phyloP scores from a whole-genome alignment of 768 basidiomycete genomes.

The Naganishia randhawae region DNA sequence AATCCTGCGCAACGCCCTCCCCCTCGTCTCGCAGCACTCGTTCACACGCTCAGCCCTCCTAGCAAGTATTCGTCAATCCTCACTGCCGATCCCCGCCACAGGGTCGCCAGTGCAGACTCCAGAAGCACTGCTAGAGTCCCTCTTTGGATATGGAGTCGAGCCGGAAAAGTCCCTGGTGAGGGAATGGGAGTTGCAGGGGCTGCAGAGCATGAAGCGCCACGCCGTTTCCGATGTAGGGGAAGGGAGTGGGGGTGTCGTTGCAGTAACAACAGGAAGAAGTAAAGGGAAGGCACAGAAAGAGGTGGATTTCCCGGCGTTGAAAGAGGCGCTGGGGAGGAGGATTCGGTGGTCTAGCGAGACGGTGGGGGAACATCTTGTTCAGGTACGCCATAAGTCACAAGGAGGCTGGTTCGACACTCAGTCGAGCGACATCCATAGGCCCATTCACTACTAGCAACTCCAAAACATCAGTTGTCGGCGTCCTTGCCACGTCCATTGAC shows the following conservation, averaged over 20 bases:
- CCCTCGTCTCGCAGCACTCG: background rate
- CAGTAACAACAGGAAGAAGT: background rate
- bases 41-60: conserved; percentile 13
- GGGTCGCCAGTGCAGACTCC: background rate
- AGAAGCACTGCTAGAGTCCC: background rate
- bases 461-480: background rate
- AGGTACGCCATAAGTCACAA: too few relatives aligned
- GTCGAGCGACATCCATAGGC: background rate
- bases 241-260: background rate
- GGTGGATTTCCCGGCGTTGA: conserved; percentile 13
- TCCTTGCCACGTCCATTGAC: background rate
- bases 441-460: conserved; percentile 3
- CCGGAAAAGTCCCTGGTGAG: conserved; percentile 12
- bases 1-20: background rate
- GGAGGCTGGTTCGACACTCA: too few relatives aligned
- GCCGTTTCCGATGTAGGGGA: background rate
- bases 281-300: conserved; percentile 12
- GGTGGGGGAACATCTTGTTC: conserved; percentile 16
- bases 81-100: background rate
- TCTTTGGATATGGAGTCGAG: conserved; percentile 2
- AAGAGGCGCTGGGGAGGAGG: background rate
- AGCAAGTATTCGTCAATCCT: background rate
- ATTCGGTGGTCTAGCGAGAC: conserved; percentile 17
- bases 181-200: conserved; percentile 12
- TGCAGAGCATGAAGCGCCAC: background rate